Base-by-base conservation (phyloP, 2,329 filamentous ascomycete genomes). In the Botrytis fragariae region DNA sequence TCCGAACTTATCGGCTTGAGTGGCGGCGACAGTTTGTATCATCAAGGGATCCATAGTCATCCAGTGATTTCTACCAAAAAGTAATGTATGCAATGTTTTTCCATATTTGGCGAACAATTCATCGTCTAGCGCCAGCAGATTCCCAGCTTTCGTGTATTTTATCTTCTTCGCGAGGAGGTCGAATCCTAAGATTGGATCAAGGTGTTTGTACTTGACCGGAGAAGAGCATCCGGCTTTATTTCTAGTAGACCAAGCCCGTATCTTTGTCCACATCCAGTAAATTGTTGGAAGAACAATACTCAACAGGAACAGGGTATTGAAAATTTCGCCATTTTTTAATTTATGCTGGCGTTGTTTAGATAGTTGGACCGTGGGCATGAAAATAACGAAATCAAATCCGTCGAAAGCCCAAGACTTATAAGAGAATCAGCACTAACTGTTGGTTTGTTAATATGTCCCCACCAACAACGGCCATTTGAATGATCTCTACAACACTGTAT, bases 1-100 rank as follows among this genome's bases (percentile, higher is more conserved):
- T 39, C 83, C 84, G 73, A 86, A 90, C 74, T 88, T 84, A 72
- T 85, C 81, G 78, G 89, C 89, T 73, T 88, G 84, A 48, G 84
- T 84, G 0, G 87, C 85, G 22, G 90, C 81, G 14, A 89, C 79
- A 0, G 86, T 83, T 78, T 89, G 88, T 73, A 90, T 80, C 73
- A 90, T 88, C 71, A 85, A 84, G 4, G 86, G 85, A 59, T 90
- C 87, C 61, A 82, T 80, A 0, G 86, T 88, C n/a, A 74, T 60
- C 44, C 69, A 74, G 32, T 73, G 72, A 22, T 75, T 74, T 20
- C 22, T 62, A 10, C 74, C 74, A 9, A 64, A 71, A 12, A 59
- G n/a, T 5, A 72, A n/a, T 29, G 74, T 75, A 37, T 69, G 59
- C 7, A 72, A 45, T 14, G 74, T 74, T 61, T 73, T 75, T 32